Evolutionary conservation across 2,329 filamentous ascomycete species (phyloP).

Genomic region (Stagonosporopsis chrysanthemi): DNA sequence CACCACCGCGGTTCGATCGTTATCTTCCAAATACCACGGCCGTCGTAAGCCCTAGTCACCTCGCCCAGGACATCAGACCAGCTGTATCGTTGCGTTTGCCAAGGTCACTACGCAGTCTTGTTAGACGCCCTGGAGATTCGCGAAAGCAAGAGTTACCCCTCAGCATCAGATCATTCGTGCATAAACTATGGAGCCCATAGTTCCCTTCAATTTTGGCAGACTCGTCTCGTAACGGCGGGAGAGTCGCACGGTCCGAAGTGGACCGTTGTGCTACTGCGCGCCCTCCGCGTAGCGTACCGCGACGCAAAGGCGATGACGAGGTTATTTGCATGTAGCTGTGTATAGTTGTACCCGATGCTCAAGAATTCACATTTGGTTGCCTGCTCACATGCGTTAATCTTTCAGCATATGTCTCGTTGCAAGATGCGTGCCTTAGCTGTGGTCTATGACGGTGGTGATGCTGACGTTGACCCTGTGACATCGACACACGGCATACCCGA

Average conservation of each 20-base stretch:
- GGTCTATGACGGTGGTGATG: constrained; percentile 7
- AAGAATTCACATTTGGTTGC: neutral
- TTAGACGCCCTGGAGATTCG: constrained; percentile 5
- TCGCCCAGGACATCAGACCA: neutral
- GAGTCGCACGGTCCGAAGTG: constrained; percentile 15
- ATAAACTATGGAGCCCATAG: neutral
- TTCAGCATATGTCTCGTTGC: neutral
- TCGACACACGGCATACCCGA: constrained; percentile 29
- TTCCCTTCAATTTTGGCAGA: neutral
- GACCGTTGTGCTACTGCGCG: constrained; percentile 29
- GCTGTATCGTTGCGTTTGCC: neutral
- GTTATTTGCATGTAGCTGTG: constrained; percentile 4
- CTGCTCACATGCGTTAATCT: neutral
- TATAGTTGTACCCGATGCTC: neutral
- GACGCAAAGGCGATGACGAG: neutral
- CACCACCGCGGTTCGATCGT: neutral
- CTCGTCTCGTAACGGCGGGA: constrained; percentile 4
- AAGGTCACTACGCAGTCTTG: neutral
- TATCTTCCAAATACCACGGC: constrained; percentile 2
- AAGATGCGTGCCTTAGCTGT: neutral
- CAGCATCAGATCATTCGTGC: constrained; percentile 11
- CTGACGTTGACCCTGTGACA: constrained; percentile 13
- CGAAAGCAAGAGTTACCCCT: constrained; percentile 7
- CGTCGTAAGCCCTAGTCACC: neutral
- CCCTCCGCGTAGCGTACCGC: constrained; percentile 27